Percentiles rank a stretch among this genome's conserved stretches.
Evolutionary conservation across 2,329 filamentous ascomycete species (phyloP).

Genomic region (Fusarium xylarioides): DNA sequence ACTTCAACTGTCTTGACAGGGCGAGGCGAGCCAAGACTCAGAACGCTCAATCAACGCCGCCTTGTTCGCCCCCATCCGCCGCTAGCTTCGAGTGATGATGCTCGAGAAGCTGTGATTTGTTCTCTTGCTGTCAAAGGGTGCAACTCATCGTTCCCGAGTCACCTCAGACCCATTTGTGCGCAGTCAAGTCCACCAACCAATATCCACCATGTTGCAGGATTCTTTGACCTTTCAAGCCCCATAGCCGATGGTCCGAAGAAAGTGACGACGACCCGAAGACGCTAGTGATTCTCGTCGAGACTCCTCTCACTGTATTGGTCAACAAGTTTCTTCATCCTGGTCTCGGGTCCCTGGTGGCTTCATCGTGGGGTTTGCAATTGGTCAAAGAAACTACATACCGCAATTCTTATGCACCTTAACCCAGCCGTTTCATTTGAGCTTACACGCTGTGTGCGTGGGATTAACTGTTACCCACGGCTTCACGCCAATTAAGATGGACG

Average conservation of each 20-base stretch:
- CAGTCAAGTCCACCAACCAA: constrained; percentile 24
- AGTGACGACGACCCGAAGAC: constrained; percentile 43
- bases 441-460: constrained; percentile 19
- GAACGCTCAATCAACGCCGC: neutral
- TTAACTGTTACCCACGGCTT: neutral
- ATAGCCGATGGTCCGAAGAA: constrained; percentile 43
- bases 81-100: neutral
- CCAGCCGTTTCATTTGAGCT: constrained; percentile 12
- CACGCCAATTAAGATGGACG: constrained; percentile 22
- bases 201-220: constrained; percentile 28
- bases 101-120: constrained; percentile 29
- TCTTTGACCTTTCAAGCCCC: constrained; percentile 17
- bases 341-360: neutral
- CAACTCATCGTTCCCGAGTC: constrained; percentile 19
- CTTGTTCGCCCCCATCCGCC: constrained; percentile 3
- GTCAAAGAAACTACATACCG: constrained; percentile 29
- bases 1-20: neutral
- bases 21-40: neutral
- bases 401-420: constrained; percentile 2
- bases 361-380: constrained; percentile 19
- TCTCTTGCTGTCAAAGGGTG: constrained; percentile 12
- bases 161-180: constrained; percentile 17
- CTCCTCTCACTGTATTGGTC: constrained; percentile 31
- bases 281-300: constrained; percentile 29
- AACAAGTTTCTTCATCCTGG: constrained; percentile 18